Percentiles rank a stretch among this genome's conserved stretches.
Conservation (phyloP, 2,329 filamentous ascomycete genomes). For the Fusarium buxicola region DNA sequence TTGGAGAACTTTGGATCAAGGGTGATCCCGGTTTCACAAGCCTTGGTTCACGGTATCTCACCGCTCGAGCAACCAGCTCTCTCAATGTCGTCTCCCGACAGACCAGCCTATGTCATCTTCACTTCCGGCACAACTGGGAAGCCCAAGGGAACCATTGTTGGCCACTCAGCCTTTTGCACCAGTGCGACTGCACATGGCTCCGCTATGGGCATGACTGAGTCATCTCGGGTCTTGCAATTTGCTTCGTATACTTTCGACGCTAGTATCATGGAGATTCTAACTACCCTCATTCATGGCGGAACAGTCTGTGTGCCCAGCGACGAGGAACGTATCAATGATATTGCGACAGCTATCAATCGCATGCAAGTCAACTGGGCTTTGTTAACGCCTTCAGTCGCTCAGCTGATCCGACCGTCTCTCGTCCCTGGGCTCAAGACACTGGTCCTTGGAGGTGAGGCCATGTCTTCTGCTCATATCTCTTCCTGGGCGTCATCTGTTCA, state of each 20-base stretch:
- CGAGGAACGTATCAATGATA: conserved; percentile 52
- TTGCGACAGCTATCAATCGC: conserved; percentile 35
- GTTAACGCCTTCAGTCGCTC: conserved; percentile 36
- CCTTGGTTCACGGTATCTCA: background rate
- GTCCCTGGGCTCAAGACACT: conserved; percentile 28
- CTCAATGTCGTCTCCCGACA: background rate
- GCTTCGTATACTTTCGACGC: conserved; percentile 46
- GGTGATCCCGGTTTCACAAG: conserved; percentile 4
- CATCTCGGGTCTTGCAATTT: conserved; percentile 26
- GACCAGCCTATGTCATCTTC: conserved; percentile 22
- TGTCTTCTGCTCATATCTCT: conserved; percentile 32
- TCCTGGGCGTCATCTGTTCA: conserved; percentile 28
- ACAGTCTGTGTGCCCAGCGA: conserved; percentile 52
- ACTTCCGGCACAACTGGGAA: conserved; percentile 29
- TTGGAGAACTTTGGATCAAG: conserved; percentile 14
- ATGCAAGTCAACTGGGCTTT: conserved; percentile 36
- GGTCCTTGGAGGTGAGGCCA: conserved; percentile 41
- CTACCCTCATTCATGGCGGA: conserved; percentile 39
- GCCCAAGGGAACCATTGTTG: conserved; percentile 23
- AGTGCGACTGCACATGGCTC: conserved; percentile 15
- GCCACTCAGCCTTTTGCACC: conserved; percentile 25
- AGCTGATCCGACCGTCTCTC: conserved; percentile 22
- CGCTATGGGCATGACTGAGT: conserved; percentile 17
- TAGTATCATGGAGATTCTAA: conserved; percentile 40
- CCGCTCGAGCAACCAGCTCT: background rate